A percentile compares a stretch with the other conserved stretches of the same genome.
phyloP scores from a whole-genome alignment of 228 moss, liverwort and hornwort genomes.

The Sphagnum fallax region DNA sequence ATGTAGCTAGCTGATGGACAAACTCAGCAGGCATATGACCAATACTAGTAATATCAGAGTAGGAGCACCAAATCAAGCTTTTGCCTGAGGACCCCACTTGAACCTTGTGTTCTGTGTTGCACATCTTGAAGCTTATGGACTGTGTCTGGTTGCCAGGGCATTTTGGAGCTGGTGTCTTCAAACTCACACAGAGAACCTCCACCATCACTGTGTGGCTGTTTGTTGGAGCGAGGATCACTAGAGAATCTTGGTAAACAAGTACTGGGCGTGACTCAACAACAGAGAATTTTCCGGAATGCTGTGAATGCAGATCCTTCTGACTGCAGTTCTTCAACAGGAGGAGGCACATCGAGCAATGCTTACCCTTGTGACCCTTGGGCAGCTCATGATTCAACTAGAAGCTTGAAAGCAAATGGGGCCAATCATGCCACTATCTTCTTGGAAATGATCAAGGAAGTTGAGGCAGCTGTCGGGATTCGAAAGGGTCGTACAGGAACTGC shows the following conservation, averaged over 20 bases:
- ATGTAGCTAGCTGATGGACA: too few relatives aligned
- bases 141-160: slow-evolving; percentile 38
- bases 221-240: slow-evolving; percentile 36
- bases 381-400: slow-evolving; percentile 30
- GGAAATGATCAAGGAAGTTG: slow-evolving; percentile 91
- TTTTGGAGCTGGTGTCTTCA: slow-evolving; percentile 82
- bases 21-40: too few relatives aligned
- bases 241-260: slow-evolving; percentile 47
- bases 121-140: background rate
- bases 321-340: too few relatives aligned
- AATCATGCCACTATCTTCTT: slow-evolving; percentile 48
- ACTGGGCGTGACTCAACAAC: slow-evolving; percentile 33
- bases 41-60: too few relatives aligned
- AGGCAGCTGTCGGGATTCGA: slow-evolving; percentile 69
- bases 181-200: slow-evolving; percentile 44
- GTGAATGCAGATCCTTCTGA: slow-evolving; percentile 29
- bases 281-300: slow-evolving; percentile 30
- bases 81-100: too few relatives aligned
- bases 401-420: slow-evolving; percentile 47
- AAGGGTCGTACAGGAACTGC: slow-evolving; percentile 90
- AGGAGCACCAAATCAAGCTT: too few relatives aligned
- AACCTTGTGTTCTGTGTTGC: too few relatives aligned
- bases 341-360: too few relatives aligned
- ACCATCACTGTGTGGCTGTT: slow-evolving; percentile 46
- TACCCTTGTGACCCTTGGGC: slow-evolving; percentile 61